These are phyloP conservation scores for Apiospora pterosperma DNA, from an alignment of 2,329 filamentous ascomycete genomes.

Conservation along the genomic window DNA sequence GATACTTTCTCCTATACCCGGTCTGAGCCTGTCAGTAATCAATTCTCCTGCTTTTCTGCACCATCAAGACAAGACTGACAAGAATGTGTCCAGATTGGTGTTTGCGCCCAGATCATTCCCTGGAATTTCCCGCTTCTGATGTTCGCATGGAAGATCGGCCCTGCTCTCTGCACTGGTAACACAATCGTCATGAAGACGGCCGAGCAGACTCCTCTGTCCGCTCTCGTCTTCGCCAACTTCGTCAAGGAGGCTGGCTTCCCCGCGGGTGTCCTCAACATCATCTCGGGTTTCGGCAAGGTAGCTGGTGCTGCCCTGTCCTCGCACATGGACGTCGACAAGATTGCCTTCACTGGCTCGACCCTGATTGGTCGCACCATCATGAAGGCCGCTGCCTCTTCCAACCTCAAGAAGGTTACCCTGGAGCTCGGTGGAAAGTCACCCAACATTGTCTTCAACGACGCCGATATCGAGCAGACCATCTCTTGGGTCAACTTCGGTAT, in stretches of 20 bases:
- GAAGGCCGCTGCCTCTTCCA: constrained; percentile 71
- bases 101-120: constrained; percentile 84
- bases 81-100: constrained; percentile 51
- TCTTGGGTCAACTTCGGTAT: constrained; percentile 74
- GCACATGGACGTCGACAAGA: constrained; percentile 81
- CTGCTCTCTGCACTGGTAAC: constrained; percentile 71
- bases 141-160: constrained; percentile 79
- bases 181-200: constrained; percentile 70
- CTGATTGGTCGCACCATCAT: constrained; percentile 71
- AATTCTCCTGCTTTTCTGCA: too few species aligned
- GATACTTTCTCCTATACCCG: constrained; percentile 83
- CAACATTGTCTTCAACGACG: constrained; percentile 77
- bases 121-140: constrained; percentile 87
- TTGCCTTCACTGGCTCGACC: constrained; percentile 79
- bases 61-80: background rate
- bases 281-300: constrained; percentile 74
- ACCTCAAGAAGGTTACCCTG: constrained; percentile 79
- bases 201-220: constrained; percentile 72
- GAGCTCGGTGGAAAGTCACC: constrained; percentile 79
- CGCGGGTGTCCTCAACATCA: constrained; percentile 71
- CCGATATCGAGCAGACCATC: constrained; percentile 73
- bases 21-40: constrained; percentile 62
- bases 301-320: constrained; percentile 73
- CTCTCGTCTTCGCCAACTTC: constrained; percentile 60
- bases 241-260: constrained; percentile 78